Evolutionary conservation across 352 stramenopile genomes (phyloP), one percentile per base, ranked within the genome.

Genomic region (Pilasporangium apinafurcum): DNA sequence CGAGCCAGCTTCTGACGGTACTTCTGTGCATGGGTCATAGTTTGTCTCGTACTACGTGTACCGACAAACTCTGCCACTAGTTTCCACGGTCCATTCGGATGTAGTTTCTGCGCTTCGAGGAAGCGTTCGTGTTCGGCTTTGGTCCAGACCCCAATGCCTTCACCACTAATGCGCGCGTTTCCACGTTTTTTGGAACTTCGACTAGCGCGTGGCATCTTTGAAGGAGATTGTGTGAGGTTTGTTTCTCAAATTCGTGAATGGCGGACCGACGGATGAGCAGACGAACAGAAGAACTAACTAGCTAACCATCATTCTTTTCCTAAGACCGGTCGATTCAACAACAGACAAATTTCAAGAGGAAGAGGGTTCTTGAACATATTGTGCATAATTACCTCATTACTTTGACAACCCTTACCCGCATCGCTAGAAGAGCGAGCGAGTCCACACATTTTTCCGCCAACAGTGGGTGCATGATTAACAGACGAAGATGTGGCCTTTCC

Each of bases 41-140:
- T 59, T 46, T 75, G 64, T 0, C 64, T 56, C 38, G 60, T 68
- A 39, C 51, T 76, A 47, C 67, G 64, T 37, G 67, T 74, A 21
- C 61, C 61, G 10, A 80, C 62, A 44, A 59, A 57, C 30, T 56
- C 59, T 14, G 67, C 64, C 35, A 80, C 62, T 26, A 67, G 42
- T 46, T 80, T 75, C 67, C 67, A 80, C 14, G 67, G 67, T 0
- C 67, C 64, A n/a, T 68, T 56, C n/a, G 67, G 67, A 22, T 68
- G 71, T 29, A 74, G 40, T n/a, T 53, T 38, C 38, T 72, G 34
- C 17, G 59, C 65, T 40, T 77, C 59, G 17, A 77, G 59, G 62
- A 77, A 77, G 32, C 65, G 65, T 16, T 45, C 51, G 44, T 78
- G 62, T 49, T 77, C 62, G 14, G 38, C 22, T 22, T 62, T 25